A percentile compares a stretch with the other conserved stretches of the same genome.
Conservation (phyloP, 1,139 yeast genomes). For the Zygosaccharomyces pseudobailii region DNA sequence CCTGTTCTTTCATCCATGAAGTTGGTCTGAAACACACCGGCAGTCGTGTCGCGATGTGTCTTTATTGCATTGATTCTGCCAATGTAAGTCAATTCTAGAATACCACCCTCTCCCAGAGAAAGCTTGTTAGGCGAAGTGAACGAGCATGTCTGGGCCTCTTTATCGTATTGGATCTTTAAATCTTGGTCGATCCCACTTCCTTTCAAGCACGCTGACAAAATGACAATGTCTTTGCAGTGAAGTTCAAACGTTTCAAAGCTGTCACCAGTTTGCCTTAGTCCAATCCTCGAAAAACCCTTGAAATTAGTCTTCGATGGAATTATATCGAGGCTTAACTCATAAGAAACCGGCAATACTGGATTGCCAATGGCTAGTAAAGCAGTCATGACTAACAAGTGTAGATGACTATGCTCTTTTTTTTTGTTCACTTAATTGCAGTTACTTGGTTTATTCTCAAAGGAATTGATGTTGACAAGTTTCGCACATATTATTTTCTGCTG, state of each 20-base stretch:
- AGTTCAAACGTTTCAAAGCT: slow-evolving; percentile 36
- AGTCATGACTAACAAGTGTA: not conserved
- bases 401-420: not conserved
- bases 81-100: slow-evolving; percentile 37
- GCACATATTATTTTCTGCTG: not conserved
- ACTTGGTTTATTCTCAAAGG: not conserved
- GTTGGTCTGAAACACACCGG: slow-evolving; percentile 65
- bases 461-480: not conserved
- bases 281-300: slow-evolving; percentile 42
- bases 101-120: slow-evolving; percentile 6
- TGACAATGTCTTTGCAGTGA: slow-evolving; percentile 42
- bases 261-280: slow-evolving; percentile 10
- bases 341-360: slow-evolving; percentile 40
- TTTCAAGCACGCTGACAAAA: slow-evolving; percentile 32
- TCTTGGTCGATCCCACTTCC: slow-evolving; percentile 24
- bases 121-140: not conserved
- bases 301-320: slow-evolving; percentile 54
- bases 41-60: slow-evolving; percentile 53
- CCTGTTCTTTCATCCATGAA: slow-evolving; percentile 49
- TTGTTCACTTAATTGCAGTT: not conserved
- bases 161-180: slow-evolving; percentile 39
- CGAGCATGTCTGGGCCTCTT: slow-evolving; percentile 34
- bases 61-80: slow-evolving; percentile 54
- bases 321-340: slow-evolving; percentile 41
- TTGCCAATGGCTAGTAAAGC: not conserved